Evolutionary conservation across 352 stramenopile species (phyloP).

Genomic region (Phytophthora fragariaefolia): DNA sequence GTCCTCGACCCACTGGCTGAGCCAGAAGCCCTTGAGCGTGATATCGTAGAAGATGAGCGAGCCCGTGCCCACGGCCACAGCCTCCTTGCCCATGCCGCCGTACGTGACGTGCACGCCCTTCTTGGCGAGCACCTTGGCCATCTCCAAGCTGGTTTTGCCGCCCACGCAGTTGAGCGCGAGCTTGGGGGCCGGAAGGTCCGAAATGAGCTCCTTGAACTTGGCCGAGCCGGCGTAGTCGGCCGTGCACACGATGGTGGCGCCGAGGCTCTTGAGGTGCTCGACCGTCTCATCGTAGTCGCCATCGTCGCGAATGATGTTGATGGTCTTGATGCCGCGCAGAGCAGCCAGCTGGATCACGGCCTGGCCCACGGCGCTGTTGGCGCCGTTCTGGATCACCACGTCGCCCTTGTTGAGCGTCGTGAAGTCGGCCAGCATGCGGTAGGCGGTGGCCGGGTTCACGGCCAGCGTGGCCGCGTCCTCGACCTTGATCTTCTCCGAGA

Average conservation of each 20-base stretch:
- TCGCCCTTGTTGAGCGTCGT: constrained; percentile 76
- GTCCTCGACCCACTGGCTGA: constrained; percentile 85
- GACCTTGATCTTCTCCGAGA: constrained; percentile 86
- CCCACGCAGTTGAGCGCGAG: constrained; percentile 86
- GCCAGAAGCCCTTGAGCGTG: constrained; percentile 88
- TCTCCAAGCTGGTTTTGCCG: constrained; percentile 70
- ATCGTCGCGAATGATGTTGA: constrained; percentile 90
- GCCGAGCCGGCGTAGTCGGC: constrained; percentile 78
- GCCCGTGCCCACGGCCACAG: constrained; percentile 67
- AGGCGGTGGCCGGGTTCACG: constrained; percentile 88
- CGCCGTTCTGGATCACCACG: constrained; percentile 91
- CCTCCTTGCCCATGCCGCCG: constrained; percentile 81
- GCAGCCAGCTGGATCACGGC: constrained; percentile 90
- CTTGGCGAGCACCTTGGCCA: constrained; percentile 74
- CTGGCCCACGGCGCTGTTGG: constrained; percentile 88
- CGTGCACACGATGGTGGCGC: constrained; percentile 76
- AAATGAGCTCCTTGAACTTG: constrained; percentile 86
- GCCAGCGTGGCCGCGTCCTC: constrained; percentile 85
- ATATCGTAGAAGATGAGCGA: constrained; percentile 91
- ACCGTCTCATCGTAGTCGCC: constrained; percentile 81
- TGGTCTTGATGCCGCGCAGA: constrained; percentile 88
- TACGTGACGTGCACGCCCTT: constrained; percentile 85
- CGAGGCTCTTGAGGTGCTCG: constrained; percentile 81
- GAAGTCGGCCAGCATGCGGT: constrained; percentile 90
- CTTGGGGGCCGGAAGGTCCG: constrained; percentile 85